Percentiles rank a stretch among this genome's conserved stretches.
Conservation (phyloP, 306 rosid genomes). For the Cicer pinnatifidum region DNA sequence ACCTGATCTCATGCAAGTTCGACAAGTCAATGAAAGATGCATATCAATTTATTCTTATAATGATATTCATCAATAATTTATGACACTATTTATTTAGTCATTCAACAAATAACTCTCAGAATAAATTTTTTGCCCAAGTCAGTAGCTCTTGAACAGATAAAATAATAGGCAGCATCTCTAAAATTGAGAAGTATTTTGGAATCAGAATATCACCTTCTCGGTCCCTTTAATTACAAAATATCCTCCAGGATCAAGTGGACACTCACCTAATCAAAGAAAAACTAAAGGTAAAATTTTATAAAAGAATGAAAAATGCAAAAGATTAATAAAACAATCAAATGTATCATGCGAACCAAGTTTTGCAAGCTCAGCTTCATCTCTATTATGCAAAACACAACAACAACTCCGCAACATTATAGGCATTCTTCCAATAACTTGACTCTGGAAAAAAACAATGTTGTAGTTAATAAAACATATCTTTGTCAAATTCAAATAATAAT, state of each 20-base stretch:
- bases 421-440: slow-evolving; percentile 74
- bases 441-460: slow-evolving; percentile 45
- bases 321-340: not conserved
- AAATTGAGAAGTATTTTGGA: slow-evolving; percentile 28
- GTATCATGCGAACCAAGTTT: slow-evolving; percentile 59
- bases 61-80: slow-evolving; percentile 17
- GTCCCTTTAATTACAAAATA: slow-evolving; percentile 90
- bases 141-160: slow-evolving; percentile 14
- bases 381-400: slow-evolving; percentile 69
- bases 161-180: slow-evolving; percentile 2
- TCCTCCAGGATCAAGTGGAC: slow-evolving; percentile 98
- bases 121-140: not conserved
- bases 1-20: slow-evolving; percentile 23
- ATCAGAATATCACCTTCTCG: slow-evolving; percentile 73
- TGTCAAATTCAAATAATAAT: slow-evolving; percentile 13
- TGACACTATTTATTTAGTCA: not conserved
- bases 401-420: slow-evolving; percentile 89
- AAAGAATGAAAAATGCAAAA: slow-evolving; percentile 11
- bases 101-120: slow-evolving; percentile 24
- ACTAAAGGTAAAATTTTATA: not conserved
- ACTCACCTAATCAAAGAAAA: slow-evolving; percentile 67
- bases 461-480: slow-evolving; percentile 27
- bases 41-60: slow-evolving; percentile 4
- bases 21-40: slow-evolving; percentile 36
- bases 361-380: slow-evolving; percentile 88